Conservation (phyloP, 2,329 filamentous ascomycete species). For the Biscogniauxia mediterranea region DNA sequence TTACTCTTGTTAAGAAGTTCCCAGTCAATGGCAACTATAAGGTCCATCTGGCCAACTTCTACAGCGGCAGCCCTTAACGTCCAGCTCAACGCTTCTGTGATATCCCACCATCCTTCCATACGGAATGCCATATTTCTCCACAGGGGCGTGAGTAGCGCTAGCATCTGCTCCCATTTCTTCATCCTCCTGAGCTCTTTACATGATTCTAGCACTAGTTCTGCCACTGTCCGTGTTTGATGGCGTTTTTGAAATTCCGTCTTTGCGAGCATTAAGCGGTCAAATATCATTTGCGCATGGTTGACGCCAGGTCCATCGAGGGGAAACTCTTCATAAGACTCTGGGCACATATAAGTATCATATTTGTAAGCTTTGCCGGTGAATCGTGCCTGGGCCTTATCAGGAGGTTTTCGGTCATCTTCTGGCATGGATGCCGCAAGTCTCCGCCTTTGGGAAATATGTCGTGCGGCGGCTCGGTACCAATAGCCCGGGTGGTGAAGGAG, state of each 20-base stretch:
- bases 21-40: conserved; percentile 63
- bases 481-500: conserved; percentile 65
- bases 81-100: conserved; percentile 61
- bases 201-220: conserved; percentile 57
- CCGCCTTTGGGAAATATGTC: conserved; percentile 54
- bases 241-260: conserved; percentile 53
- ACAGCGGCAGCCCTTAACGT: conserved; percentile 56
- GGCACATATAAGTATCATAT: conserved; percentile 67
- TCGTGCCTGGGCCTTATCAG: conserved; percentile 46
- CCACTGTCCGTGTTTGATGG: conserved; percentile 50
- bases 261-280: conserved; percentile 51
- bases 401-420: conserved; percentile 55
- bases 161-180: conserved; percentile 51
- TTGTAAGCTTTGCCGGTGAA: conserved; percentile 51
- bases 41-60: conserved; percentile 49
- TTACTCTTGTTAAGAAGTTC: conserved; percentile 60
- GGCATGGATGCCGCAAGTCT: conserved; percentile 55
- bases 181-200: conserved; percentile 53
- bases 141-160: conserved; percentile 53
- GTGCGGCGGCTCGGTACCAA: conserved; percentile 62
- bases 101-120: conserved; percentile 57
- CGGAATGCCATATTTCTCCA: conserved; percentile 59
- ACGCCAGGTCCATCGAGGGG: conserved; percentile 50
- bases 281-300: conserved; percentile 55
- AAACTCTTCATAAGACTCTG: conserved; percentile 59